Base-by-base conservation (phyloP, 2,329 filamentous ascomycete species). In the Aspergillus spinulosporus region DNA sequence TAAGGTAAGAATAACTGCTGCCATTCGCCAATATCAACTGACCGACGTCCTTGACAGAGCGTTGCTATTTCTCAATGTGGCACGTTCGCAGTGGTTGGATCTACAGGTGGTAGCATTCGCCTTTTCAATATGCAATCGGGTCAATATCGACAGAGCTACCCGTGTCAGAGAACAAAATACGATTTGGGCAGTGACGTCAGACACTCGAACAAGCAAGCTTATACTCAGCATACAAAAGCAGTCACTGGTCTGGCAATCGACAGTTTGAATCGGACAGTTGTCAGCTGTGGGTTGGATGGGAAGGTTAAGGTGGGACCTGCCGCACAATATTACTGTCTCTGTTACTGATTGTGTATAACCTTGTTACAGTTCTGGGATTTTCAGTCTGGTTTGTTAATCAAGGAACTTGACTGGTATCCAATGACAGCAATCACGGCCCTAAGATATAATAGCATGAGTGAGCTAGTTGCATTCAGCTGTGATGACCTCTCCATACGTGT, bases 61-160 rank as follows among this genome's bases (percentile, higher is more conserved):
- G 91, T 99, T 15, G 84, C 92, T 8, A 88, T 99, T 58, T 96
- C 90, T 52, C 84, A 90, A 1, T 99, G 94, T 67, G 94, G 94
- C 55, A 97, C 90, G 1, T 99, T 99, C 78, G 92, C 92, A 2
- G 76, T 97, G 3, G 82, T 99, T 21, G 94, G 94, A 1, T 97
- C 93, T 1, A 85, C 85, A 31, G 86, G 83, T 37, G 94, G 94
- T 42, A 84, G 86, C 34, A 87, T 99, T 54, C 92, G 97, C 72
- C 93, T 96, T 88, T 97, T 89, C 82, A 99, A 99, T 71, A 79
- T 99, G 57, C 94, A 99, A 72, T 97, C 94, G 43, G 94, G 94
- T 44, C 80, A 88, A 15, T 90, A 95, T 72, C 87, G 93, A 57
- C 91, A 95, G 68, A 85, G 88, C 14, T 99, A 96, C 72, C 94